Evolutionary conservation across 2,329 filamentous ascomycete genomes (phyloP), one percentile per base, ranked within the genome.

Genomic region (Salinomyces thailandicus): DNA sequence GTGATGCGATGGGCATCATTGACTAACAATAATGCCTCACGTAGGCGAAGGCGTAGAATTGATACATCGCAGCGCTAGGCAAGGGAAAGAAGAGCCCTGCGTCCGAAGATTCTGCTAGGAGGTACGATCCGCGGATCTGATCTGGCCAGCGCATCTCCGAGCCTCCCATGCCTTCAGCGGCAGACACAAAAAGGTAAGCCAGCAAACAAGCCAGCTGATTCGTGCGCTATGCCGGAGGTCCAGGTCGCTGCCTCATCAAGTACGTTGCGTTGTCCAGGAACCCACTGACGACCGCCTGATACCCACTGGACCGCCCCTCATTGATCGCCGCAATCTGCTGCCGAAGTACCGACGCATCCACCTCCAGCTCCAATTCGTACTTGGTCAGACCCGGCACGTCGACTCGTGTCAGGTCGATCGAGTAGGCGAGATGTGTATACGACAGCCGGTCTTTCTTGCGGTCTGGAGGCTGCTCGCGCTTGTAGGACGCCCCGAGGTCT

Each of bases 371-470:
- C 5, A 91, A 69, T 61, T 93, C 85, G 53, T 89, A 83, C 45
- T 82, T 79, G 48, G 84, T 85, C 38, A 72, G 68, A 4, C 46
- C 54, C 7, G 61, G 54, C 43, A 66, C 62, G 8, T 77, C 81
- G 28, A 98, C 91, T 58, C 95, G 87, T 0, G 91, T 98, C 34
- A 98, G 67, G 61, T 98, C 91, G 49, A 98, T 73, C 57, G 91
- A 84, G 57, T 93, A 95, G 36, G 76, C 77, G 6, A 86, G 72
- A 57, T 96, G 93, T 7, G 72, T 79, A 62, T 98, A 98, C 55
- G 84, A 93, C 56, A 98, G 68, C 13, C 91, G 76, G 60, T 98
- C 87, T 60, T 98, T 98, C 49, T 5, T 71, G 63, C 47, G 61
- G 36, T 45, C 57, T 44, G 43, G 54, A 11, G 9, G 13, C 16